Evolutionary conservation across 441 rosid species (phyloP), one percentile per base, ranked within the genome.

Genomic region (Brassica hybrid): DNA sequence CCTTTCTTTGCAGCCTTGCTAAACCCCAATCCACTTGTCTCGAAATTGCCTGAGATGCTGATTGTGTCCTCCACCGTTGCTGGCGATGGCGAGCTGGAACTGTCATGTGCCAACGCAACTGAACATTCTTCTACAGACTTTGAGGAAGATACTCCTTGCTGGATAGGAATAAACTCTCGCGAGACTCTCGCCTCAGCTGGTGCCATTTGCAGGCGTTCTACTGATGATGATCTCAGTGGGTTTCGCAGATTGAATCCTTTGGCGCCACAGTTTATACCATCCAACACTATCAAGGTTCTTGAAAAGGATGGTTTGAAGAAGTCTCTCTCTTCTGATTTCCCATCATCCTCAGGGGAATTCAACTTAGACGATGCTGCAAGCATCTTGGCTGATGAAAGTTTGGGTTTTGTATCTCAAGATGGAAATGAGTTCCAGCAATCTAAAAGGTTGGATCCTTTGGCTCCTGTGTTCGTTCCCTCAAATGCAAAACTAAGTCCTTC

Each of bases 141-240:
- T 50, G 90, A 85, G 76, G 72, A 85, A 57, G 90, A 87, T 80
- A 78, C 86, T 71, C 87, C 90, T 52, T 85, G 87, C 79, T 87
- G 88, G 87, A 81, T 69, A 72, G 87, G 90, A 76, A 81, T 70
- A 41, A 71, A 21, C 19, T 71, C 65, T 62, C 59, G 48, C 72
- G 76, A 65, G 54, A 73, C 76, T 48, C 27, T 71, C 6, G 67
- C 56, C 52, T 52, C 27, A 45, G 27, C 27, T n/a, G 81, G 69
- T 63, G 13, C 74, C 25, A 70, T 32, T 30, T 69, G 48, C 3
- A 82, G 60, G 75, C 68, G 62, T 36, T 65, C 74, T 57, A 78
- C 74, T 57, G 73, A 54, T 65, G 78, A 64, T 67, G 81, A 73
- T 72, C 56, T 73, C 18, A 76, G 57, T 62, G 73, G 82, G 7